A percentile compares a stretch with the other conserved stretches of the same genome.
Evolutionary conservation across 129 eudicot species (phyloP).

Genomic region (Tagetes erecta): DNA sequence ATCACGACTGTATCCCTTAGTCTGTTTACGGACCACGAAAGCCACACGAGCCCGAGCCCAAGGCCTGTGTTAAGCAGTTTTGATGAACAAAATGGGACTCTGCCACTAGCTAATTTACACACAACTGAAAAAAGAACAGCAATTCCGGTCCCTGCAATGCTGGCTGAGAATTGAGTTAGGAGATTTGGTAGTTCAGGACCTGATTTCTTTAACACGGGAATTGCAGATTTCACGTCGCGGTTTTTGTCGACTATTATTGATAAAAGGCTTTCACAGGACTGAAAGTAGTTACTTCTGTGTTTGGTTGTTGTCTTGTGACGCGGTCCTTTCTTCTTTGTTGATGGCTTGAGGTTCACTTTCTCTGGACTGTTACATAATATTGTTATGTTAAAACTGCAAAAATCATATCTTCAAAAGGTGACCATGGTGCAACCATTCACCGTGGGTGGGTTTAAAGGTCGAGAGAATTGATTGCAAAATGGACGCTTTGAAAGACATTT

Average conservation of each 20-base stretch:
- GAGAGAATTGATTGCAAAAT: too few relatives aligned
- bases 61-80: slow-evolving; percentile 66
- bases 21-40: slow-evolving; percentile 72
- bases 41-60: slow-evolving; percentile 91
- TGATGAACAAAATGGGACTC: slow-evolving; percentile 61
- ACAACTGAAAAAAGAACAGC: slow-evolving; percentile 72
- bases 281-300: slow-evolving; percentile 52
- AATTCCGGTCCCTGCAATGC: slow-evolving; percentile 91
- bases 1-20: slow-evolving; percentile 67
- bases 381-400: slow-evolving; percentile 1
- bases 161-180: slow-evolving; percentile 85
- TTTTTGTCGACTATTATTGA: slow-evolving; percentile 70
- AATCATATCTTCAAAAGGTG: neutral
- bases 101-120: slow-evolving; percentile 53
- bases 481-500: neutral
- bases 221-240: slow-evolving; percentile 39
- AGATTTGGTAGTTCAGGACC: slow-evolving; percentile 69
- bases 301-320: slow-evolving; percentile 45
- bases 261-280: slow-evolving; percentile 76
- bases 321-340: slow-evolving; percentile 48
- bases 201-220: slow-evolving; percentile 61
- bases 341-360: slow-evolving; percentile 44
- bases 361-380: slow-evolving; percentile 48
- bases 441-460: neutral
- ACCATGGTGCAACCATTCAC: neutral